Evolutionary conservation across 495 filamentous ascomycete genomes (phyloP).

Genomic region (Penicillium maclennaniae): DNA sequence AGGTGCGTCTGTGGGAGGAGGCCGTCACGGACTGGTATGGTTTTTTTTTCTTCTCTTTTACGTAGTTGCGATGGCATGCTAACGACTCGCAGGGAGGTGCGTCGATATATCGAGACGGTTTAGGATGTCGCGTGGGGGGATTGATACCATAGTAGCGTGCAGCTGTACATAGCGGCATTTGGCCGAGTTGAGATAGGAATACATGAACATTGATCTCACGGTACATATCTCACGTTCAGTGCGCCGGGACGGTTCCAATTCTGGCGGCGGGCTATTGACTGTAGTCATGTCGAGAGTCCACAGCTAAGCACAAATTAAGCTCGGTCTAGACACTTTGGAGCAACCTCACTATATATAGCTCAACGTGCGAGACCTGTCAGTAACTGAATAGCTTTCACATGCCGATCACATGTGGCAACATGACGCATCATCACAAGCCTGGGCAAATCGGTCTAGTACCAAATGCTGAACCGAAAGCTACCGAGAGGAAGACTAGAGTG

Average conservation of each 20-base stretch:
- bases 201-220: not conserved
- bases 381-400: constrained; percentile 1
- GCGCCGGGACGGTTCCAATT: not conserved
- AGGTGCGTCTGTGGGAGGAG: constrained; percentile 88
- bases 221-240: not conserved
- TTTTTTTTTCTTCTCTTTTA: too few relatives aligned
- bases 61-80: constrained; percentile 6
- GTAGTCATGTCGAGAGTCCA: too few relatives aligned
- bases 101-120: constrained; percentile 51
- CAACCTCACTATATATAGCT: not conserved
- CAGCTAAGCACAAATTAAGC: not conserved
- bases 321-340: not conserved
- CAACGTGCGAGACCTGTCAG: not conserved
- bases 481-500: not conserved
- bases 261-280: not conserved
- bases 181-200: not conserved
- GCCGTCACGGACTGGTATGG: constrained; percentile 90
- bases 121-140: constrained; percentile 1
- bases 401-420: not conserved
- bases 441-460: constrained; percentile 3
- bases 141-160: not conserved
- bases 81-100: constrained; percentile 41
- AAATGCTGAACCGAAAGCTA: not conserved
- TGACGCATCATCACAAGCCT: constrained; percentile 11
- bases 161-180: not conserved